Percentiles rank a stretch among this genome's conserved stretches.
phyloP scores from a whole-genome alignment of 1,139 yeast species.

The Geotrichum macrosporum region DNA sequence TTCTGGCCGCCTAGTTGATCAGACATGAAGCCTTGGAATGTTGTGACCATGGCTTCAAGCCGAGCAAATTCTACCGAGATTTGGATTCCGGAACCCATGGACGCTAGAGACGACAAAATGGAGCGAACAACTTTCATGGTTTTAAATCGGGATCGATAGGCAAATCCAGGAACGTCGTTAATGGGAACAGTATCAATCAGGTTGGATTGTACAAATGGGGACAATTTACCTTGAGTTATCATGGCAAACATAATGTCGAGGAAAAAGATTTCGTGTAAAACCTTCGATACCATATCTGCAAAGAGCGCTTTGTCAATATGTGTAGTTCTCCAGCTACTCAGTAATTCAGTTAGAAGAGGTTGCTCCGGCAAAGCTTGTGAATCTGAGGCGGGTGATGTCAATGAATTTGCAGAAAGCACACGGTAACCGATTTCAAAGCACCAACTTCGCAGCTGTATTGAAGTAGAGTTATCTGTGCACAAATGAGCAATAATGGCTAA shows the following conservation, averaged over 20 bases:
- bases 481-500: conserved; percentile 18
- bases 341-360: conserved; percentile 11
- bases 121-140: conserved; percentile 19
- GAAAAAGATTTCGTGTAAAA: conserved; percentile 20
- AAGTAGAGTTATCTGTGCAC: conserved; percentile 19
- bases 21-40: conserved; percentile 20
- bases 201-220: conserved; percentile 14
- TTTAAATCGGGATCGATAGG: conserved; percentile 18
- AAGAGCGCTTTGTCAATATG: conserved; percentile 9
- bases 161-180: conserved; percentile 18
- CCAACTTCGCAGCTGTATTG: conserved; percentile 20
- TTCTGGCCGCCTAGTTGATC: conserved; percentile 4
- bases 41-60: conserved; percentile 19
- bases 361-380: neutral
- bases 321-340: conserved; percentile 17
- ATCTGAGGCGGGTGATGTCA: conserved; percentile 16
- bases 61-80: conserved; percentile 18
- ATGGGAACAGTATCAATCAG: conserved; percentile 17
- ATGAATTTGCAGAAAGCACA: conserved; percentile 8
- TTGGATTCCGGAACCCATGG: conserved; percentile 20
- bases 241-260: conserved; percentile 21
- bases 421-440: conserved; percentile 16
- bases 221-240: conserved; percentile 18
- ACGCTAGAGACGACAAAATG: conserved; percentile 15
- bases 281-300: conserved; percentile 9